phyloP scores from a whole-genome alignment of 805 yeast species.

The Saturnispora hagleri region DNA sequence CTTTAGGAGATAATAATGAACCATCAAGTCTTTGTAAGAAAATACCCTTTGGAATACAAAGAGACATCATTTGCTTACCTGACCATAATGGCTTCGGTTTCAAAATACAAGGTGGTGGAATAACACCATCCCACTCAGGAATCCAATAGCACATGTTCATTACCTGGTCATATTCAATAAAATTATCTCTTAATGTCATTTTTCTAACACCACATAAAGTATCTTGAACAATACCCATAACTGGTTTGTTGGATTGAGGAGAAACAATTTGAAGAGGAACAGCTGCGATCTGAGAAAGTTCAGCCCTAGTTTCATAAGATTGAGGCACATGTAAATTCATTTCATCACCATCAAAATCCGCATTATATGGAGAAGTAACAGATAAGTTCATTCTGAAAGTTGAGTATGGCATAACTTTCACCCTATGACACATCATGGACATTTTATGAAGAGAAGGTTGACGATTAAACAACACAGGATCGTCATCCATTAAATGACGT shows the following conservation, averaged over 20 bases:
- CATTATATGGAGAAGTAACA: constrained; percentile 98
- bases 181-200: constrained; percentile 84
- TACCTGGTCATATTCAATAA: constrained; percentile 85
- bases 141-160: constrained; percentile 97
- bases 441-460: constrained; percentile 98
- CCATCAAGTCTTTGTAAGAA: constrained; percentile 92
- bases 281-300: constrained; percentile 87
- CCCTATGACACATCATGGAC: constrained; percentile 99
- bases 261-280: constrained; percentile 97
- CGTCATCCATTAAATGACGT: constrained; percentile 95
- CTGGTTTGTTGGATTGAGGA: constrained; percentile 97
- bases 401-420: constrained; percentile 96
- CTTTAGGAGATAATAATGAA: constrained; percentile 76
- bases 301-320: constrained; percentile 98
- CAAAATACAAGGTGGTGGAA: constrained; percentile 88
- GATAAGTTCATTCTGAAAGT: constrained; percentile 94
- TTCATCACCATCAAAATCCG: constrained; percentile 99
- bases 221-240: constrained; percentile 99
- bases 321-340: constrained; percentile 99
- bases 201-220: constrained; percentile 96
- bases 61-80: constrained; percentile 88
- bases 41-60: constrained; percentile 93
- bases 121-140: constrained; percentile 97
- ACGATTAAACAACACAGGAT: constrained; percentile 96
- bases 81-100: constrained; percentile 97